A percentile compares a stretch with the other conserved stretches of the same genome.
These are phyloP conservation scores for Yamadazyma diddensiae DNA, from an alignment of 1,139 yeast genomes.

Conservation along the genomic window DNA sequence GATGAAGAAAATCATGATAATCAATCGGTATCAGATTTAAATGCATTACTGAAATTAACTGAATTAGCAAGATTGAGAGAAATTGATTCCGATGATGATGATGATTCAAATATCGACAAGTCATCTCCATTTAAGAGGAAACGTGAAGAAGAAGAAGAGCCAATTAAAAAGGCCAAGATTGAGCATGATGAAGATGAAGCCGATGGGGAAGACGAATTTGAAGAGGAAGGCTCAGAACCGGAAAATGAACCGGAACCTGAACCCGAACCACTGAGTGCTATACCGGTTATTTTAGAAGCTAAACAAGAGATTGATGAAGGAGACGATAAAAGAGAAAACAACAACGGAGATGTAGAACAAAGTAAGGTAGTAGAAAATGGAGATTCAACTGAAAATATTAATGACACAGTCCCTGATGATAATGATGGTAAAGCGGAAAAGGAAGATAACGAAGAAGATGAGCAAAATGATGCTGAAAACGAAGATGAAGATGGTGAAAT, in stretches of 20 bases:
- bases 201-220: conserved; percentile 12
- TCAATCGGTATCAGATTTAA: conserved; percentile 36
- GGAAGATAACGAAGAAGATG: conserved; percentile 11
- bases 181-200: conserved; percentile 10
- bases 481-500: conserved; percentile 17
- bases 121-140: conserved; percentile 8
- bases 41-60: conserved; percentile 38
- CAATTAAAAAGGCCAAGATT: conserved; percentile 1
- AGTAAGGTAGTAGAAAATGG: conserved; percentile 17
- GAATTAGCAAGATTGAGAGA: conserved; percentile 42
- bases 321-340: neutral
- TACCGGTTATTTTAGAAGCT: neutral
- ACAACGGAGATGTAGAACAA: conserved; percentile 5
- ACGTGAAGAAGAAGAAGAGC: conserved; percentile 14
- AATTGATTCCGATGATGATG: conserved; percentile 32
- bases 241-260: conserved; percentile 15
- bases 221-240: conserved; percentile 13
- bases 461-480: conserved; percentile 11
- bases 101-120: conserved; percentile 7
- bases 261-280: conserved; percentile 3
- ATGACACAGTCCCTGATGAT: conserved; percentile 13
- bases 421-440: conserved; percentile 15
- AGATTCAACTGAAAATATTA: conserved; percentile 13
- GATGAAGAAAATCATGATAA: conserved; percentile 32
- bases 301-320: neutral